Evolutionary conservation across 371 early-diverging fungal genomes (phyloP), one percentile per base, ranked within the genome.

Genomic region (Mortierella sp.): DNA sequence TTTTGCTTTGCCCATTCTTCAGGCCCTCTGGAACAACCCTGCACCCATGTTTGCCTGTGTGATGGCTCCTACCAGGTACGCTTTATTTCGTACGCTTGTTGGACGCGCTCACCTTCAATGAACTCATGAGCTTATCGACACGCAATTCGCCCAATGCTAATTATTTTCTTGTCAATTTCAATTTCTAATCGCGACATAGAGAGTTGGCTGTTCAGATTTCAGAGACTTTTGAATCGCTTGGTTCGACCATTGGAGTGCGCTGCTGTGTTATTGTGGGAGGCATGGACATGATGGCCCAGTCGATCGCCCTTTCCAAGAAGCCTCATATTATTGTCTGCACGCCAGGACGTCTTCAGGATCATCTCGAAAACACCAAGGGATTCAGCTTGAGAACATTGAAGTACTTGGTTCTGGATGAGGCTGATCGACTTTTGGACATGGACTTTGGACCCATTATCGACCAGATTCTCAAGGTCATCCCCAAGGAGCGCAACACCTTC

Each of bases 371-470:
- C 88, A 99, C 99, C n/a, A 99, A 98, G 83, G 98, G 98, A 52
- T 98, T 97, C 87, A 96, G 91, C 65, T 88, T 99, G 87, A 92
- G 94, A 71, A 92, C 91, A 28, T 88, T 99, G 31, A 97, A 98
- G 88, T 98, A 96, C 82, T 88, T 99, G 84, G 96, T 90, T 74
- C 94, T 99, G 93, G 99, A 99, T 81, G 99, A 99, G 92, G 99
- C 99, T 8, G 99, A 99, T 93, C 96, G 98, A 73, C 91, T 99
- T 72, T 91, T 99, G 84, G 98, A 98, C 81, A 94, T 98, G 94
- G 99, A 98, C 88, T 99, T 99, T 89, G 99, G 97, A 68, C 96
- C 97, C 54, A 96, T 97, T 81, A 98, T 99, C 83, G 98, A 98
- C 83, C 95, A 96, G 81, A 97, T 99, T 72, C 90, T 99, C 48